Evolutionary conservation across 306 rosid species (phyloP), one percentile per base, ranked within the genome.

Genomic region (Begonia masoniana): DNA sequence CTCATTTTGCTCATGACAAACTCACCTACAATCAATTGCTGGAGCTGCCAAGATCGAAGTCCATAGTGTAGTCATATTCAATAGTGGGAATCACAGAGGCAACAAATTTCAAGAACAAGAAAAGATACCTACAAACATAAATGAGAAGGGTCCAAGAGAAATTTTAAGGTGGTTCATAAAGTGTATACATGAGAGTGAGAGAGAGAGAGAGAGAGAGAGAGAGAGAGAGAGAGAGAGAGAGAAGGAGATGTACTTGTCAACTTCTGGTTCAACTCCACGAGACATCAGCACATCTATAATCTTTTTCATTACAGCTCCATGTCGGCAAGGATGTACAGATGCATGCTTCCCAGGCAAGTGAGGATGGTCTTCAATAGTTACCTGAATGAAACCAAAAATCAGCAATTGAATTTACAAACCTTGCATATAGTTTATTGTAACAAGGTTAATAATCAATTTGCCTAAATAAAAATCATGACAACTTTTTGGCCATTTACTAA

Each of bases 81-180:
- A 91, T 91, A 3, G 96, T 91, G 11, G 99, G 99, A 64, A 91
- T 91, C 48, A 91, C 99, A 51, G 99, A 91, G 47, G 99, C 99
- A 74, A 91, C 78, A 56, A 91, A 91, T 60, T 91, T 91, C 76
- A 91, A 67, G 92, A 91, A 91, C 50, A 91, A 73, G 80, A 91
- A 85, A 35, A 91, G 75, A 75, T 91, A 91, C 94, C 97, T 91
- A 56, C 64, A 67, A 21, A 59, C 53, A 26, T 36, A 19, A 58
- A 57, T 35, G 10, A 31, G 51, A 43, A 43, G 47, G 10, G 47
- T 43, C 13, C 10, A 43, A 43, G 47, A 9, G 13, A 43, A 43
- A 43, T 43, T 43, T 43, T 9, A 12, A 9, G 47, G 47, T 9
- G 13, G 47, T 43, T 43, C 12, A 3, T 43, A 43, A 43, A 43